Conservation (phyloP, 2,329 filamentous ascomycete genomes). For the Arachnomyces sp. region DNA sequence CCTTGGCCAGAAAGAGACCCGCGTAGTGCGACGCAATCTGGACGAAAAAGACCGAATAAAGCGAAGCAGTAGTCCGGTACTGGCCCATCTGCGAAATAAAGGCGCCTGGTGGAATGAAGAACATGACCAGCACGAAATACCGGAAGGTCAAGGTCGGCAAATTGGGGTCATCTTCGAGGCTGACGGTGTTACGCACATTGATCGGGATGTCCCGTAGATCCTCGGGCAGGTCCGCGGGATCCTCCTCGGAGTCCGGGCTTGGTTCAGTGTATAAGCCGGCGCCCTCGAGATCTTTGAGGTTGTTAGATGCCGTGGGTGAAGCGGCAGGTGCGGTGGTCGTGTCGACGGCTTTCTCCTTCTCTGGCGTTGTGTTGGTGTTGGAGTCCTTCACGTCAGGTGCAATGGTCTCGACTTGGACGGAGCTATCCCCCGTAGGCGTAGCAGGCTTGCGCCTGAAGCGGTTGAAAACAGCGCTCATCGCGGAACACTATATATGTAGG, state of each 20-base stretch:
- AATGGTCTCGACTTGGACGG: background rate
- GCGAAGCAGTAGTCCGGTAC: conserved; percentile 51
- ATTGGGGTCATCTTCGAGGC: conserved; percentile 49
- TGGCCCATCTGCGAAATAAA: conserved; percentile 51
- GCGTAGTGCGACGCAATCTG: conserved; percentile 51
- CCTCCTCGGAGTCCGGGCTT: conserved; percentile 28
- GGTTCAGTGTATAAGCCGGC: no score
- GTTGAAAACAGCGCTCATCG: no score
- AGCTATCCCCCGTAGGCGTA: no score
- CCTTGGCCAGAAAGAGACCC: conserved; percentile 46
- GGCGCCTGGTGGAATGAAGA: conserved; percentile 52
- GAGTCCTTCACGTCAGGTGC: conserved; percentile 1
- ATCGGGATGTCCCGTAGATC: conserved; percentile 45
- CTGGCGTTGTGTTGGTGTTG: no score
- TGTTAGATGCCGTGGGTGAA: no score
- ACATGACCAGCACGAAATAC: conserved; percentile 48
- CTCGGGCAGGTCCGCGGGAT: conserved; percentile 30
- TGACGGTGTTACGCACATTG: conserved; percentile 51
- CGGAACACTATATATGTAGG: no score
- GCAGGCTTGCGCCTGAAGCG: no score
- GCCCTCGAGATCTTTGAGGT: no score
- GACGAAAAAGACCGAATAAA: conserved; percentile 57
- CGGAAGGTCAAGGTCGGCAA: conserved; percentile 53
- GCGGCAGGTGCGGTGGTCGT: no score
- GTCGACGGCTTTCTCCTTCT: no score